phyloP scores from a whole-genome alignment of 148 eudicot genomes.

The Silene latifolia region DNA sequence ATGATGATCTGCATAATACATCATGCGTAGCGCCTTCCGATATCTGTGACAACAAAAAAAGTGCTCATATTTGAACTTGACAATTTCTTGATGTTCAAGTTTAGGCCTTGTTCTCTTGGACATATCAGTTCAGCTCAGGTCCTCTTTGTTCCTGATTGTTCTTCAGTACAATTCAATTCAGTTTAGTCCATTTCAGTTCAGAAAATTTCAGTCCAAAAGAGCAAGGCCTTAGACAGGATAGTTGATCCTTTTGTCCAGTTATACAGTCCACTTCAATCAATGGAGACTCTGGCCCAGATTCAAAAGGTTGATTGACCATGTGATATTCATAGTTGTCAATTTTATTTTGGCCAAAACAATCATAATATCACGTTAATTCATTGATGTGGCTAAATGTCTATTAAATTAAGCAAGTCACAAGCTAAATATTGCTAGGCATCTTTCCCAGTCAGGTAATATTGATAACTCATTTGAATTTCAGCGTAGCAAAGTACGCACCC shows the following conservation, averaged over 20 bases:
- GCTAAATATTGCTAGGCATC: background rate
- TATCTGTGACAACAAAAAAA: conserved; percentile 39
- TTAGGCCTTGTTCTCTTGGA: background rate
- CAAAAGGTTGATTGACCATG: background rate
- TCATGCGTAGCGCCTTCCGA: conserved; percentile 83
- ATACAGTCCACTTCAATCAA: background rate
- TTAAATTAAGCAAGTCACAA: background rate
- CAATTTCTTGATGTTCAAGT: background rate
- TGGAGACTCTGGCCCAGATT: background rate
- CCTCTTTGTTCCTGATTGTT: no score
- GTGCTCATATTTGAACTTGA: conserved; percentile 11
- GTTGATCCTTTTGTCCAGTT: background rate
- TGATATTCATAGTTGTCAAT: background rate
- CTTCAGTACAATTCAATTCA: no score
- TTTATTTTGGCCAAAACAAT: no score
- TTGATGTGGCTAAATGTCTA: background rate
- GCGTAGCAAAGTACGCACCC: conserved; percentile 48
- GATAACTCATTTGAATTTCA: conserved; percentile 1
- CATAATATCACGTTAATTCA: conserved; percentile 6
- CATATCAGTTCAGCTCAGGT: no score
- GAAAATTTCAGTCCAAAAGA: no score
- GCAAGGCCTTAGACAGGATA: background rate
- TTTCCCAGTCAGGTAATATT: background rate
- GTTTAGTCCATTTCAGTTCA: no score
- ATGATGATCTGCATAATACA: conserved; percentile 86